Percentiles rank a stretch among this genome's conserved stretches.
Conservation (phyloP, 1,284 basidiomycete species). For the Rugosomyces carneus region DNA sequence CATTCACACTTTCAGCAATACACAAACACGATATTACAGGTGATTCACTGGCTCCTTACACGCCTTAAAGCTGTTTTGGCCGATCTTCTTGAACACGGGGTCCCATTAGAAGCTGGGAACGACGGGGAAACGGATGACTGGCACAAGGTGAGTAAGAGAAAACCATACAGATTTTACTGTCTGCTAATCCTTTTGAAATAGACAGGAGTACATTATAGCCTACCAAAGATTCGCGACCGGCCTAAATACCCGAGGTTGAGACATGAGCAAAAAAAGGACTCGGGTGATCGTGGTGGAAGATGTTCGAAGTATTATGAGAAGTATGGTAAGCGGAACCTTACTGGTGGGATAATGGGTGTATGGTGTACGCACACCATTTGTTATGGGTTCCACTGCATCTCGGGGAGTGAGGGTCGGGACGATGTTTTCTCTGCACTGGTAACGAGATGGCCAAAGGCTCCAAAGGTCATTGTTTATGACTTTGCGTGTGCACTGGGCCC, state of each 20-base stretch:
- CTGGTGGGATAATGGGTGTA: conserved; percentile 30
- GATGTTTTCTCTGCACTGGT: conserved; percentile 33
- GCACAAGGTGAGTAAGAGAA: background rate
- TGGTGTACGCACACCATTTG: conserved; percentile 20
- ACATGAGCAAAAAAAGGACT: conserved; percentile 6
- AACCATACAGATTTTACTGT: background rate
- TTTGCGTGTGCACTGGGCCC: conserved; percentile 24
- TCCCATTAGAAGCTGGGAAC: background rate
- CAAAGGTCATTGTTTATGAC: conserved; percentile 19
- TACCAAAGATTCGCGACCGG: conserved; percentile 14
- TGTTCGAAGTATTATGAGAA: no score
- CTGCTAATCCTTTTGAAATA: conserved; percentile 1
- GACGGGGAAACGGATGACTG: background rate
- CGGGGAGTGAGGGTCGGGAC: conserved; percentile 29
- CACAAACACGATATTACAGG: no score
- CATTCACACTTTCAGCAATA: no score
- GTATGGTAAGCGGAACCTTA: conserved; percentile 25
- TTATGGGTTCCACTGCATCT: conserved; percentile 35
- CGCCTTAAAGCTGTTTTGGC: no score
- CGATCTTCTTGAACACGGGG: no score
- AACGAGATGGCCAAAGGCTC: conserved; percentile 26
- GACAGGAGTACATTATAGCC: conserved; percentile 14
- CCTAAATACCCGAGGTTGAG: conserved; percentile 14
- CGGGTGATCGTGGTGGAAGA: conserved; percentile 14
- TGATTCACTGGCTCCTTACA: no score